phyloP scores from a whole-genome alignment of 306 rosid species.

The Potentilla sterilis region DNA sequence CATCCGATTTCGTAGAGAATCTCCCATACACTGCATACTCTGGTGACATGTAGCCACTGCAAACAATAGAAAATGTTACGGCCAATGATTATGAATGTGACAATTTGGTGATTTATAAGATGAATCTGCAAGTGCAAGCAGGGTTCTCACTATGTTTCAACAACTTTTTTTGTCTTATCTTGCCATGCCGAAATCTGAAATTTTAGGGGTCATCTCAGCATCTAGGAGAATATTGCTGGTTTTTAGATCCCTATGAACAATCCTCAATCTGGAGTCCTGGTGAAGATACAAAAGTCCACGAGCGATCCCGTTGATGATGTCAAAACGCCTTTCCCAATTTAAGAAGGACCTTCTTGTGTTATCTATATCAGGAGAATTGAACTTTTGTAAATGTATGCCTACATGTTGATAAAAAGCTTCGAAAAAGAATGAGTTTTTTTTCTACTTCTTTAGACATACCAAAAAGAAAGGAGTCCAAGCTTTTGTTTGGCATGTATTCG shows the following conservation, averaged over 20 bases:
- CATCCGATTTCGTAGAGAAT: constrained; percentile 46
- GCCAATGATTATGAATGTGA: background rate
- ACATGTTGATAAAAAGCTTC: background rate
- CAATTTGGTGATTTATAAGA: background rate
- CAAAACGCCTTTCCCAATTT: background rate
- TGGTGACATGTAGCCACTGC: constrained; percentile 64
- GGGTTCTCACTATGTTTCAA: constrained; percentile 59
- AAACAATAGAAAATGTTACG: background rate
- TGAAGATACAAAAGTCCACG: background rate
- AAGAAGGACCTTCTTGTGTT: background rate
- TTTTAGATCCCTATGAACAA: constrained; percentile 60
- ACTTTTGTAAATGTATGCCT: background rate
- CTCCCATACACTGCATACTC: constrained; percentile 57
- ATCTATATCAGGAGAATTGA: background rate
- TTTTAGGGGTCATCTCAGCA: constrained; percentile 47
- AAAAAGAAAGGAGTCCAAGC: background rate
- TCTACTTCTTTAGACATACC: background rate
- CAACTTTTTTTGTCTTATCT: constrained; percentile 47
- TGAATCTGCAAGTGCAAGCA: background rate
- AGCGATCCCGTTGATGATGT: background rate
- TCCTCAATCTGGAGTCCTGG: constrained; percentile 53
- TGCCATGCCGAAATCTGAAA: constrained; percentile 72
- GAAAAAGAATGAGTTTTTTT: background rate
- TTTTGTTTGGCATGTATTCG: background rate
- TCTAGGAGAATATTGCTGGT: constrained; percentile 55